Evolutionary conservation across 1,139 yeast genomes (phyloP).

Genomic region (Suhomyces wounanorum): DNA sequence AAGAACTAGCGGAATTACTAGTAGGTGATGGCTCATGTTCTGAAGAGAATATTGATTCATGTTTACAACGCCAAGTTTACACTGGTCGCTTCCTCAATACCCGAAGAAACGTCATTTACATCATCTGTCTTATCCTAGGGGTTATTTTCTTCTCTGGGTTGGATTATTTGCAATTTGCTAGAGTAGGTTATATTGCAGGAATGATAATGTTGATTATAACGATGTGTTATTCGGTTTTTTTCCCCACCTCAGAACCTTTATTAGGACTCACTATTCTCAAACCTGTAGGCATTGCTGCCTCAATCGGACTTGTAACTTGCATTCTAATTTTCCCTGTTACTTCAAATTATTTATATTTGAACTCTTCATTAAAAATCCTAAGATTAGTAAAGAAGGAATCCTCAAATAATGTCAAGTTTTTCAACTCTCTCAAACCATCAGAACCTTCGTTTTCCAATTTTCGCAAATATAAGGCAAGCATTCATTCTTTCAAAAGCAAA

Average conservation of each 20-base stretch:
- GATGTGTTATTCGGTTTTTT: constrained; percentile 29
- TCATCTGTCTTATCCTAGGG: constrained; percentile 29
- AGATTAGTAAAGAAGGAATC: constrained; percentile 19
- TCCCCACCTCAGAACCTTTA: constrained; percentile 31
- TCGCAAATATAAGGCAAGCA: constrained; percentile 22
- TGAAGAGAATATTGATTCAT: constrained; percentile 20
- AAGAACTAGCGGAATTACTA: constrained; percentile 20
- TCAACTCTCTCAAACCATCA: constrained; percentile 34
- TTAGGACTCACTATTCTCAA: constrained; percentile 26
- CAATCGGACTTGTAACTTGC: constrained; percentile 22
- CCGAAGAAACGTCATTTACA: constrained; percentile 27
- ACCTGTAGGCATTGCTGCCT: constrained; percentile 30
- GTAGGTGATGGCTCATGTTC: constrained; percentile 34
- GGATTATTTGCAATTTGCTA: constrained; percentile 23
- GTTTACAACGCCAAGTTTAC: constrained; percentile 27
- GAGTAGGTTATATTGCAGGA: constrained; percentile 26
- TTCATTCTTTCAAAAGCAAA: constrained; percentile 22
- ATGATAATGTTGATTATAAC: constrained; percentile 26
- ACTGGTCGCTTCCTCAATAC: constrained; percentile 34
- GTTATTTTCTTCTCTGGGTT: constrained; percentile 29
- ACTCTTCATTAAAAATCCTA: constrained; percentile 21
- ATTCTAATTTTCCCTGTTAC: constrained; percentile 35
- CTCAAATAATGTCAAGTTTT: constrained; percentile 26
- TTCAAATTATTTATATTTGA: constrained; percentile 27
- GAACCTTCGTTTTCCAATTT: constrained; percentile 27